Evolutionary conservation across 1,284 basidiomycete genomes (phyloP), one percentile per base, ranked within the genome.

Genomic region (Irpex lacteus): DNA sequence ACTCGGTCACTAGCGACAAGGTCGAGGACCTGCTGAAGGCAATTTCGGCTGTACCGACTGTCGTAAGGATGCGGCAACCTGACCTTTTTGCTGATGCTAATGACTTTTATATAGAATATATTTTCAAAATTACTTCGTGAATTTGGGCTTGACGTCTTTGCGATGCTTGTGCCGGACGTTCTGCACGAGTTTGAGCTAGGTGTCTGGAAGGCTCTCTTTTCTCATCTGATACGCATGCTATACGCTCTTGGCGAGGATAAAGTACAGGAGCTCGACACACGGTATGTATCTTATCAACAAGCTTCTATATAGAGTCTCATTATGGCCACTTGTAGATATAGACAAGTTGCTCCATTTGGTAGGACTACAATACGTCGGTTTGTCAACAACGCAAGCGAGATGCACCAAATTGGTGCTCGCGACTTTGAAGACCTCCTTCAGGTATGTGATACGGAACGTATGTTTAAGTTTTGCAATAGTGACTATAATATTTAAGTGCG

Each of bases 141-240:
- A n/a, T 44, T 44, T 3, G 40, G 40, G 9, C 40, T 44, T 53
- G 67, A 73, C 59, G 59, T 69, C 36, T 69, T 69, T 38, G 15
- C 38, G 1, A 61, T 73, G 5, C 64, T 74, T 19, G 68, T 67
- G 0, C 67, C 69, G 0, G 73, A 75, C 60, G 32, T 74, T 7
- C 65, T 74, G 67, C 73, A 74, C 53, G 70, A 74, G 59, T 70
- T 71, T 50, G 71, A 73, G 57, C 67, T 75, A 0, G 73, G 73
- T 1, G 67, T 73, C 0, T 74, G 73, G 73, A 74, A 74, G 57
- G 58, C 63, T 0, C 11, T 70, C 0, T 69, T 74, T 47, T 63
- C 61, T 0, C 73, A 75, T 56, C 60, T 75, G 0, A 66, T 75
- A 5, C 70, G 68, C 0, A 66, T 74, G 2, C 67, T 74, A 1